phyloP scores from a whole-genome alignment of 768 basidiomycete genomes.

The Xerocomus potaroensis region DNA sequence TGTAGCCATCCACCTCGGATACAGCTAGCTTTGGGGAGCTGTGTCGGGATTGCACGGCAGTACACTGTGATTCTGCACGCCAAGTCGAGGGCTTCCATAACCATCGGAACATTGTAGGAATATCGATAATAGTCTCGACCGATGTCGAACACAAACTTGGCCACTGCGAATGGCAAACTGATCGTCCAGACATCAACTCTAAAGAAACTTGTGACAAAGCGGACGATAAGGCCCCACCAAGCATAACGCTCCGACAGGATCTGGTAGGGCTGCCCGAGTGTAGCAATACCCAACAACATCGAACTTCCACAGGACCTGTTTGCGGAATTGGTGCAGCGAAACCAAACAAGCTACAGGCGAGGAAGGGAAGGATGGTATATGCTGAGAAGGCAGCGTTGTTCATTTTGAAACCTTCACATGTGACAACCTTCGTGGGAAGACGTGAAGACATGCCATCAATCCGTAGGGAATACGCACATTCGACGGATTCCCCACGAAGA shows the following conservation, averaged over 20 bases:
- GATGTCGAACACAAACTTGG: constrained; percentile 69
- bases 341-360: constrained; percentile 62
- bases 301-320: constrained; percentile 47
- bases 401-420: constrained; percentile 80
- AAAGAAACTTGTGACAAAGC: constrained; percentile 73
- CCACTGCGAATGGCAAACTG: constrained; percentile 71
- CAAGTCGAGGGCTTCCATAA: neutral
- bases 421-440: constrained; percentile 45
- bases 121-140: constrained; percentile 53
- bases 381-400: constrained; percentile 78
- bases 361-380: constrained; percentile 77
- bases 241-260: constrained; percentile 63
- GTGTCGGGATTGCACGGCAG: neutral
- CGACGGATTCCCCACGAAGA: constrained; percentile 89
- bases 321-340: constrained; percentile 60
- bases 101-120: constrained; percentile 21
- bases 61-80: neutral
- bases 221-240: constrained; percentile 63
- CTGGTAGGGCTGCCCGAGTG: constrained; percentile 61
- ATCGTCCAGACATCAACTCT: constrained; percentile 81
- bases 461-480: constrained; percentile 42
- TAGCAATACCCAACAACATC: constrained; percentile 35
- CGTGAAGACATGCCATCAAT: neutral
- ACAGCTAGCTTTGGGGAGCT: neutral
- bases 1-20: neutral